A percentile compares a stretch with the other conserved stretches of the same genome.
phyloP scores from a whole-genome alignment of 2,329 filamentous ascomycete species.

The Penicillium sp. region DNA sequence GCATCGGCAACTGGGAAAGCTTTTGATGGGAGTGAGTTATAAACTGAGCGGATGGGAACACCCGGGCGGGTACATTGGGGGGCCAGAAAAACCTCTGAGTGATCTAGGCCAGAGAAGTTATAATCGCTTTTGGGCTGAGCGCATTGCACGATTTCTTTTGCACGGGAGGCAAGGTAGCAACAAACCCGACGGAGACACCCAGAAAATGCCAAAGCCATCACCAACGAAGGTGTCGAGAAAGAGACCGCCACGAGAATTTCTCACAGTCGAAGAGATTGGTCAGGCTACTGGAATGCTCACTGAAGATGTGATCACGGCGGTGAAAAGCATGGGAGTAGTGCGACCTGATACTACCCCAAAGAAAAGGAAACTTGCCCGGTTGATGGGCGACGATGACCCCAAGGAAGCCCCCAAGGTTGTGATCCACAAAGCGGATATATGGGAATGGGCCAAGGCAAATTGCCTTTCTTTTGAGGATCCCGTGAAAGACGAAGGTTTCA shows the following conservation, averaged over 20 bases:
- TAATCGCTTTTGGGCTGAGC: conserved; percentile 75
- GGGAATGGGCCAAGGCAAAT: conserved; percentile 61
- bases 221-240: conserved; percentile 39
- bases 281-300: conserved; percentile 73
- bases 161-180: conserved; percentile 25
- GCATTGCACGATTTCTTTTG: conserved; percentile 66
- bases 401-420: conserved; percentile 33
- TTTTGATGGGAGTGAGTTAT: conserved; percentile 91
- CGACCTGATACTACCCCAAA: conserved; percentile 46
- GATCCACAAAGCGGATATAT: conserved; percentile 54
- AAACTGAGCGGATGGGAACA: conserved; percentile 76
- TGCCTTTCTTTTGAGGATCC: conserved; percentile 58
- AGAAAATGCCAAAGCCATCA: conserved; percentile 19
- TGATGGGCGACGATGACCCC: conserved; percentile 17
- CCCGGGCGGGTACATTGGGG: conserved; percentile 64
- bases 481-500: conserved; percentile 70
- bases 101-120: conserved; percentile 80
- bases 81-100: conserved; percentile 88
- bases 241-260: conserved; percentile 38
- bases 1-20: conserved; percentile 74
- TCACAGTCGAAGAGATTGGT: conserved; percentile 68
- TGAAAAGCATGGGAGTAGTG: conserved; percentile 73
- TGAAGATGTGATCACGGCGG: conserved; percentile 73
- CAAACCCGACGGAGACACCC: conserved; percentile 23
- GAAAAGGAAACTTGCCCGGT: conserved; percentile 46